phyloP scores from a whole-genome alignment of 192 early-diverging fungal species.

The Linnemannia elongata region DNA sequence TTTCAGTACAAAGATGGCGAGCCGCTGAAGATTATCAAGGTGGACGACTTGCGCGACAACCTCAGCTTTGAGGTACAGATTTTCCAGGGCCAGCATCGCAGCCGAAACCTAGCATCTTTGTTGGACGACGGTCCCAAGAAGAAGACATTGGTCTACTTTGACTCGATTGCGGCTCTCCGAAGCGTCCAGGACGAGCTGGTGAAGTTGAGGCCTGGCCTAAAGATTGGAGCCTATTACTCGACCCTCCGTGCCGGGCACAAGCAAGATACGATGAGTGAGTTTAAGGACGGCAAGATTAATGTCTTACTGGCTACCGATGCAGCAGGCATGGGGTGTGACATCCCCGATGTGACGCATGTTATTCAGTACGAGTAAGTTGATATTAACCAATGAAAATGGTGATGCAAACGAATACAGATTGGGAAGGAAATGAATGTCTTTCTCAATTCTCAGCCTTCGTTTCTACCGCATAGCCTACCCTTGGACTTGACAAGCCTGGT shows the following conservation, averaged over 20 bases:
- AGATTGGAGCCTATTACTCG: not conserved
- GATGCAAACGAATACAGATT: not conserved
- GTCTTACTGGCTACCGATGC: constrained; percentile 16
- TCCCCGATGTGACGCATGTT: constrained; percentile 18
- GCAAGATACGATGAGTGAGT: not conserved
- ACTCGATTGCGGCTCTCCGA: no score
- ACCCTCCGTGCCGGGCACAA: not conserved
- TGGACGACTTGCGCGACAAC: no score
- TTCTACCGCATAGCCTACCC: constrained; percentile 8
- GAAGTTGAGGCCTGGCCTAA: not conserved
- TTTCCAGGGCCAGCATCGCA: no score
- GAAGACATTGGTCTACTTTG: no score
- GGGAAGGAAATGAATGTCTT: not conserved
- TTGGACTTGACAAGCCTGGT: constrained; percentile 21
- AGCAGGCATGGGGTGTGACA: constrained; percentile 20
- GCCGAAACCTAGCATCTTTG: no score
- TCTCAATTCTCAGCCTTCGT: not conserved
- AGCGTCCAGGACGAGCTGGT: no score
- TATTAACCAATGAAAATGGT: not conserved
- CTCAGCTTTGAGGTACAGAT: not conserved
- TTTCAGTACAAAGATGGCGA: no score
- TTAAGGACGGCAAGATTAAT: constrained; percentile 4
- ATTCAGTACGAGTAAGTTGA: constrained; percentile 23
- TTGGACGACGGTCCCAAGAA: no score
- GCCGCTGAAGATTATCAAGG: no score